phyloP scores from a whole-genome alignment of 2,329 filamentous ascomycete species.

The Aspergillus sp. region DNA sequence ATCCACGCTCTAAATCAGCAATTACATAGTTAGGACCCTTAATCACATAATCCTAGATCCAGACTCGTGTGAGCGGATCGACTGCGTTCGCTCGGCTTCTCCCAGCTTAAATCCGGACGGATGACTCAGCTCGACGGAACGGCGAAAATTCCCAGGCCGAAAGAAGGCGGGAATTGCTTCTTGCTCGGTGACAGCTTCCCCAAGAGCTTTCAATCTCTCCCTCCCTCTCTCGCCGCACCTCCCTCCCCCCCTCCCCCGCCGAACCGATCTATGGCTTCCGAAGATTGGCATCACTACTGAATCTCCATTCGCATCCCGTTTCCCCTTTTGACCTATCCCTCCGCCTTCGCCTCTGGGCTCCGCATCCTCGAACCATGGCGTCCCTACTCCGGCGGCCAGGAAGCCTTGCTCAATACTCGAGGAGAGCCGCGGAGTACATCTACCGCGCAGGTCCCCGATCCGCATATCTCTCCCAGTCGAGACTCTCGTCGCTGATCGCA shows the following conservation, averaged over 20 bases:
- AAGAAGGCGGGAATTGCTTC: slow-evolving; percentile 11
- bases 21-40: neutral
- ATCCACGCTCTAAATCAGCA: neutral
- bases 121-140: slow-evolving; percentile 38
- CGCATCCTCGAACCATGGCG: slow-evolving; percentile 57
- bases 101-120: slow-evolving; percentile 8
- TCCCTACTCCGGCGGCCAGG: slow-evolving; percentile 66
- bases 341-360: slow-evolving; percentile 28
- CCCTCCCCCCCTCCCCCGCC: slow-evolving; percentile 12
- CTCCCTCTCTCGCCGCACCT: slow-evolving; percentile 8
- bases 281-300: slow-evolving; percentile 20
- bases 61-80: neutral
- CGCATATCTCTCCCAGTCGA: slow-evolving; percentile 39
- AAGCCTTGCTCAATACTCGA: slow-evolving; percentile 63
- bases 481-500: slow-evolving; percentile 37
- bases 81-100: slow-evolving; percentile 17
- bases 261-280: slow-evolving; percentile 29
- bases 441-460: slow-evolving; percentile 50
- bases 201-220: slow-evolving; percentile 23
- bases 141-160: slow-evolving; percentile 28
- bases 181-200: slow-evolving; percentile 16
- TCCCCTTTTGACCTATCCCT: neutral
- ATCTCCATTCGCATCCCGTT: slow-evolving; percentile 9
- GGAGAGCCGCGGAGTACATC: slow-evolving; percentile 55
- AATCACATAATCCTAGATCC: neutral